These are phyloP conservation scores for Mortierella sp. DNA, from an alignment of 371 early-diverging fungal species.

Conservation along the genomic window DNA sequence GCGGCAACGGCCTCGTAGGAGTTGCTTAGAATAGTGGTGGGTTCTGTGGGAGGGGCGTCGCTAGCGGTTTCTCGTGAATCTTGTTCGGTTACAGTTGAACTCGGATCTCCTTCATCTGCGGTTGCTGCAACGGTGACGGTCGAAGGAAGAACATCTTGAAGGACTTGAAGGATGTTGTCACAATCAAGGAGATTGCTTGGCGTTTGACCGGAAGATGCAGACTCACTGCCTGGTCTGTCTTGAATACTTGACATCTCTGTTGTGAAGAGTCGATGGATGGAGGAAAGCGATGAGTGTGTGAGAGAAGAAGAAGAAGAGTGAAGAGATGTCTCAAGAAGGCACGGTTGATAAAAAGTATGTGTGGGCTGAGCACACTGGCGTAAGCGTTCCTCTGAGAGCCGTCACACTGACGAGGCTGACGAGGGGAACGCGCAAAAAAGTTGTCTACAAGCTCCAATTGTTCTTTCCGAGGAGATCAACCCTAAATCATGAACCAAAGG, in stretches of 20 bases:
- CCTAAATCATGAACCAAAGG: too few relatives aligned
- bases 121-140: not conserved
- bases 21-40: constrained; percentile 44
- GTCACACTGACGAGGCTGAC: too few relatives aligned
- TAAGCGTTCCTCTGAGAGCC: too few relatives aligned
- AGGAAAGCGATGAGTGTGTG: not conserved
- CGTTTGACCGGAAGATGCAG: not conserved
- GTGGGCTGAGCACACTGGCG: too few relatives aligned
- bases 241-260: constrained; percentile 31
- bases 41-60: not conserved
- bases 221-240: not conserved
- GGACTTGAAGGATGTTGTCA: constrained; percentile 32
- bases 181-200: constrained; percentile 28
- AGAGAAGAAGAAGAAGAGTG: not conserved
- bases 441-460: too few relatives aligned
- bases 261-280: not conserved
- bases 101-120: not conserved
- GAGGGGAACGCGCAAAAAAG: too few relatives aligned
- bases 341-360: too few relatives aligned
- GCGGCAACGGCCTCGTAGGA: constrained; percentile 69
- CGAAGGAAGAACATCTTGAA: constrained; percentile 26
- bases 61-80: not conserved
- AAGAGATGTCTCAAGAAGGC: too few relatives aligned
- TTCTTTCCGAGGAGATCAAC: too few relatives aligned
- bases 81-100: not conserved